Conservation (phyloP, 345 rosid genomes). For the Abelmoschus esculentus region DNA sequence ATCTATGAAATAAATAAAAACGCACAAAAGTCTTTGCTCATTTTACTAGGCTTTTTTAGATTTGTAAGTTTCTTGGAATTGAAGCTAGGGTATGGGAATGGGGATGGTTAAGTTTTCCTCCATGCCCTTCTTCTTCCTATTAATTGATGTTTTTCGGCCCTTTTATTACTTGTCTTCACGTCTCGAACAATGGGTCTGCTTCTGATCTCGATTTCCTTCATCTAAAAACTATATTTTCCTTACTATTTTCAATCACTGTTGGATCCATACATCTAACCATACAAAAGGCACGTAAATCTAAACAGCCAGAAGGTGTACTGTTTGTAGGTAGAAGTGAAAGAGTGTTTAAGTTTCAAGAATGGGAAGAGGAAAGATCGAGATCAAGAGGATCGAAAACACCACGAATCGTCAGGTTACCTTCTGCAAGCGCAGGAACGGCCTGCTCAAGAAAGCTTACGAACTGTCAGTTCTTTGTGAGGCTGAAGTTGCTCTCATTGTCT, state of each 20-base stretch:
- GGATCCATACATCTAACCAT: neutral
- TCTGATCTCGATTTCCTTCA: neutral
- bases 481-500: conserved; percentile 88
- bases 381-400: conserved; percentile 94
- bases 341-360: conserved; percentile 15
- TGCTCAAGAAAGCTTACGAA: conserved; percentile 87
- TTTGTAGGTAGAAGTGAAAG: conserved; percentile 1
- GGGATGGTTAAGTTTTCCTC: neutral
- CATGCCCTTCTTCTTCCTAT: neutral
- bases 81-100: conserved; percentile 5
- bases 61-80: neutral
- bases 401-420: conserved; percentile 91
- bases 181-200: conserved; percentile 4
- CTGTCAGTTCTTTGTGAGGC: conserved; percentile 86
- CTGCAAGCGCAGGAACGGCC: conserved; percentile 93
- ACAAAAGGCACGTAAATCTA: neutral
- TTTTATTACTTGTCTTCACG: neutral
- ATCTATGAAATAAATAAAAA: neutral
- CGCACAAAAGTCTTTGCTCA: neutral
- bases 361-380: conserved; percentile 99
- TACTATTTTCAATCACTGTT: neutral
- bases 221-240: neutral
- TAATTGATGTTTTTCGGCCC: neutral
- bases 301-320: neutral
- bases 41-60: neutral